A percentile compares a stretch with the other conserved stretches of the same genome.
Evolutionary conservation across 2,329 filamentous ascomycete species (phyloP).

Genomic region (Amylocarpus encephaloides): DNA sequence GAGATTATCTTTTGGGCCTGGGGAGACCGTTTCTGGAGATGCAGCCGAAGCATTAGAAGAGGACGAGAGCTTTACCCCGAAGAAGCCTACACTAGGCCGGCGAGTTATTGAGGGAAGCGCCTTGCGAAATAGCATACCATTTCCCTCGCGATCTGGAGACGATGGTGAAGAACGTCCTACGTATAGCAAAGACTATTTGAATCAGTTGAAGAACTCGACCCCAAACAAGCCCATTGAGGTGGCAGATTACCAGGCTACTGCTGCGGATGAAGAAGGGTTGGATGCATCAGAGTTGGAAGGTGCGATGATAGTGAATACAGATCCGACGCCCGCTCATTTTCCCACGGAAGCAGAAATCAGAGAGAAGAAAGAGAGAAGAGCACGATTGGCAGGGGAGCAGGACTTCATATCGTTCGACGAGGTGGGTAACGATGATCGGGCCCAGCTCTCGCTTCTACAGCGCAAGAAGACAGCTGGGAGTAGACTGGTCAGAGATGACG

Average conservation of each 20-base stretch:
- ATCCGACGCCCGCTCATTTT: conserved; percentile 44
- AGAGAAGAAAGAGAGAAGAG: conserved; percentile 84
- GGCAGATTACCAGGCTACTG: conserved; percentile 36
- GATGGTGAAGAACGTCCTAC: conserved; percentile 65
- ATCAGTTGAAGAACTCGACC: conserved; percentile 79
- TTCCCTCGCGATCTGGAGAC: conserved; percentile 32
- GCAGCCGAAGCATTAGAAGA: conserved; percentile 46
- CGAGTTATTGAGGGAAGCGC: conserved; percentile 63
- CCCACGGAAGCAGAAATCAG: conserved; percentile 79
- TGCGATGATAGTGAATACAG: conserved; percentile 53
- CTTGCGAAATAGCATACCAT: conserved; percentile 45
- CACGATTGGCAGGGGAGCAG: conserved; percentile 69
- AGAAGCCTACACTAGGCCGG: conserved; percentile 55
- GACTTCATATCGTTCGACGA: conserved; percentile 61
- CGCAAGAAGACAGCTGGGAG: conserved; percentile 62
- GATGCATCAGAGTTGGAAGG: conserved; percentile 57
- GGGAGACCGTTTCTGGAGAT: conserved; percentile 47
- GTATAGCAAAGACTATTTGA: conserved; percentile 82
- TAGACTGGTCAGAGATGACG: conserved; percentile 75
- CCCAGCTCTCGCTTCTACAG: conserved; percentile 36
- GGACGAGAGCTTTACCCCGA: conserved; percentile 52
- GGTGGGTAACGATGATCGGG: conserved; percentile 41
- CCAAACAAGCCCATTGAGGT: conserved; percentile 71
- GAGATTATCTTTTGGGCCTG: conserved; percentile 69
- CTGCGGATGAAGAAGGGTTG: conserved; percentile 47